These are phyloP conservation scores for Vaccinium myrtillus DNA, from an alignment of 148 eudicot species.

Conservation along the genomic window DNA sequence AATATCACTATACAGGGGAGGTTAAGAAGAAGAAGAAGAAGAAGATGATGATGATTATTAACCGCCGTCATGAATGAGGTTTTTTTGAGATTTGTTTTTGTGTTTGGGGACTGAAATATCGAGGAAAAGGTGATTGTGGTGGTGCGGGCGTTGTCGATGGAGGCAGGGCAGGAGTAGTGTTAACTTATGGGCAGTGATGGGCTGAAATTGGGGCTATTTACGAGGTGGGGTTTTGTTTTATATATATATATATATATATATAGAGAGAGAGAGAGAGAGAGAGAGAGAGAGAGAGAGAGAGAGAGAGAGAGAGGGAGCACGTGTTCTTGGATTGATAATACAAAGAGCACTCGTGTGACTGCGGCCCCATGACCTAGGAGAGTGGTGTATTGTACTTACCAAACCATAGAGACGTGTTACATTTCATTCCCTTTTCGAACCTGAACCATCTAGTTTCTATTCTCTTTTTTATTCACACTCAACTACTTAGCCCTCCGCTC, in stretches of 20 bases:
- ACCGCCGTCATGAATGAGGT: slow-evolving; percentile 32
- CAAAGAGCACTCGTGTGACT: neutral
- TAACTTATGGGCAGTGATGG: neutral
- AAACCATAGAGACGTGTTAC: neutral
- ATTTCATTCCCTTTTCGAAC: neutral
- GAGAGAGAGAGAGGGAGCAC: neutral
- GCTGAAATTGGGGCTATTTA: neutral
- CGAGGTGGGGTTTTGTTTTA: neutral
- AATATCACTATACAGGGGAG: slow-evolving; percentile 24
- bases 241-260: no score
- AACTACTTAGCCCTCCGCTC: no score
- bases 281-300: no score
- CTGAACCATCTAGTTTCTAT: no score
- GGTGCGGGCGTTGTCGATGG: neutral
- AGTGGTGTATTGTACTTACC: neutral
- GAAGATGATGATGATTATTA: slow-evolving; percentile 4
- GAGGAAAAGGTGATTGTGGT: neutral
- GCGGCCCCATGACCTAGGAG: neutral
- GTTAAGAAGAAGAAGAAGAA: slow-evolving; percentile 2
- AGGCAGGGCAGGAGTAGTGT: neutral
- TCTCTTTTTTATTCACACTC: no score
- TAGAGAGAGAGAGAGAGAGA: no score
- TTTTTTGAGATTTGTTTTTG: neutral
- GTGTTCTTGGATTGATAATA: neutral
- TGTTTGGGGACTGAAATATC: neutral